Evolutionary conservation across 202 grass and related monocot genomes (phyloP).

Genomic region (Zoysia matrella): DNA sequence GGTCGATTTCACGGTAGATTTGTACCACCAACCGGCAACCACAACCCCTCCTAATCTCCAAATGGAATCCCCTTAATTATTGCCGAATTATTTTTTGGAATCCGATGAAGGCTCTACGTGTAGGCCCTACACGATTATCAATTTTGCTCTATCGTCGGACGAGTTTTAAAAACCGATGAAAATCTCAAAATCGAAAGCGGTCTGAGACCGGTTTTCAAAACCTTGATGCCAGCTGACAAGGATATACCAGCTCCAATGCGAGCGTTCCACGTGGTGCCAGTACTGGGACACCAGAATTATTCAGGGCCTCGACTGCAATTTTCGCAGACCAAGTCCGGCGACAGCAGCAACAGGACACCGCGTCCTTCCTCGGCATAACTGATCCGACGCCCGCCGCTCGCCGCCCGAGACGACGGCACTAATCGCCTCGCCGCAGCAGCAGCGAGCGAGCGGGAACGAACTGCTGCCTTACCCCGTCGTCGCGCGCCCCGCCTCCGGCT

Average conservation of each 20-base stretch:
- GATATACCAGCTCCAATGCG: not conserved
- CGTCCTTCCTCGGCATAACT: not conserved
- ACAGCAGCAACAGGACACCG: constrained; percentile 4
- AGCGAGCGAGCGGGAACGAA: not conserved
- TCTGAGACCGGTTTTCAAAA: too few relatives aligned
- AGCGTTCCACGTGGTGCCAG: not conserved
- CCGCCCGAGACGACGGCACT: not conserved
- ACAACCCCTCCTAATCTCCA: constrained; percentile 2
- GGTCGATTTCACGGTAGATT: constrained; percentile 3
- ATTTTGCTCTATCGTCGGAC: not conserved
- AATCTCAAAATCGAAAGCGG: too few relatives aligned
- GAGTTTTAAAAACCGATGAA: too few relatives aligned
- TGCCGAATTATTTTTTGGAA: constrained; percentile 47
- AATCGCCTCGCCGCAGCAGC: not conserved
- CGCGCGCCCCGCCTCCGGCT: not conserved
- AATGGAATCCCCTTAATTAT: constrained; percentile 45
- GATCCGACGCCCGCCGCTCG: not conserved
- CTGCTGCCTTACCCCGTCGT: not conserved
- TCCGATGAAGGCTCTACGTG: constrained; percentile 21
- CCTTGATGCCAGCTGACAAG: too few relatives aligned
- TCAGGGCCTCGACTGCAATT: constrained; percentile 19
- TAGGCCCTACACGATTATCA: not conserved
- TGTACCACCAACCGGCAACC: constrained; percentile 29
- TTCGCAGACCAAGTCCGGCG: not conserved
- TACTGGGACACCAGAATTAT: not conserved